Percentiles rank a stretch among this genome's conserved stretches.
Conservation (phyloP, 306 rosid genomes). For the Inga oerstediana region DNA sequence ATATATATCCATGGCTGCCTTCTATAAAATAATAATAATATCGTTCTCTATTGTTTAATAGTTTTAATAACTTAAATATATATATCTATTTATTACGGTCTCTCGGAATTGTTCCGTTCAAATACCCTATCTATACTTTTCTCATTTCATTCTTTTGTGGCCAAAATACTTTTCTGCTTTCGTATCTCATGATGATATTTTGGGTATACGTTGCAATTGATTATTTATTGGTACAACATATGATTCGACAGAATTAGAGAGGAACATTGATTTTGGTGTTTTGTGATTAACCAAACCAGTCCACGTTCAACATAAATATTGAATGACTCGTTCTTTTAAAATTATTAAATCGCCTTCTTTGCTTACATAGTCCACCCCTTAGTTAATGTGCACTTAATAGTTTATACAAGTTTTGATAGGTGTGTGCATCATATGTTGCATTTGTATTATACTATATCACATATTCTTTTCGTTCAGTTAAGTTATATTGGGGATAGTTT, state of each 20-base stretch:
- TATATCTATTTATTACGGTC: not conserved
- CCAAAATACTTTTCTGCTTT: not conserved
- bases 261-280: not conserved
- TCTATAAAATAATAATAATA: not conserved
- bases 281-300: not conserved
- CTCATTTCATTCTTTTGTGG: not conserved
- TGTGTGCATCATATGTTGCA: not conserved
- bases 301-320: not conserved
- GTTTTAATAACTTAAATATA: conserved; percentile 23
- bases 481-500: not conserved
- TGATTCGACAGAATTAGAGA: not conserved
- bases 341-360: not conserved
- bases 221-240: not conserved
- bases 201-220: not conserved
- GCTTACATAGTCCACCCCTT: not conserved
- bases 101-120: conserved; percentile 20
- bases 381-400: not conserved
- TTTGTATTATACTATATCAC: not conserved
- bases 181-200: not conserved
- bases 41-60: conserved; percentile 32
- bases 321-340: not conserved
- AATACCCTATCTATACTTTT: conserved; percentile 1
- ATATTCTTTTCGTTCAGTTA: not conserved
- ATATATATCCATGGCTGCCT: not conserved
- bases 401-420: not conserved